Conservation (phyloP, 805 yeast species). For the Yarrowia divulgata region DNA sequence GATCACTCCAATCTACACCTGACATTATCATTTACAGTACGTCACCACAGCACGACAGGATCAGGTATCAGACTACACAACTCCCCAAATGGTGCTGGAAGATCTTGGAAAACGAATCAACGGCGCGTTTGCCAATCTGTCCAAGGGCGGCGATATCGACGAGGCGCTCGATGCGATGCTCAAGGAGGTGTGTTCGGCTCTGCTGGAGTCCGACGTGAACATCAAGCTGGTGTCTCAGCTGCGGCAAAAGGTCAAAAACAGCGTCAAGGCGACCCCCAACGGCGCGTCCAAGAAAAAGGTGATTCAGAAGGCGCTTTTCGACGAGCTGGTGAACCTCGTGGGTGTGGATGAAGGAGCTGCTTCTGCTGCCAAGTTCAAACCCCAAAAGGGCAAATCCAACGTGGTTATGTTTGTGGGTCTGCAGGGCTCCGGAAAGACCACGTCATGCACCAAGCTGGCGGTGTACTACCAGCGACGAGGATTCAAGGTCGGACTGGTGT, state of each 20-base stretch:
- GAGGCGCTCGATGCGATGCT: conserved; percentile 76
- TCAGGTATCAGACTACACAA: not conserved
- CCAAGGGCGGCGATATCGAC: conserved; percentile 62
- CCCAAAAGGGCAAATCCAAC: conserved; percentile 78
- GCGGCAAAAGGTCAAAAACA: conserved; percentile 71
- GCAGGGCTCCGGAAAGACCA: conserved; percentile 99
- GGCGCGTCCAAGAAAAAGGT: conserved; percentile 71
- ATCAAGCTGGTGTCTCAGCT: conserved; percentile 79
- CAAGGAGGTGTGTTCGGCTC: conserved; percentile 88
- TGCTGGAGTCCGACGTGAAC: conserved; percentile 93
- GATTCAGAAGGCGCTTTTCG: conserved; percentile 90
- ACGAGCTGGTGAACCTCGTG: conserved; percentile 85
- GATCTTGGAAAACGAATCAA: conserved; percentile 81
- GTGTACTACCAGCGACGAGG: conserved; percentile 93
- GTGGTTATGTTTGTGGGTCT: conserved; percentile 97
- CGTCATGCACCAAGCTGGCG: conserved; percentile 95
- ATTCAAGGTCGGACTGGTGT: conserved; percentile 91
- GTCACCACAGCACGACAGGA: not conserved
- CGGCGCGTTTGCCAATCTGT: conserved; percentile 70
- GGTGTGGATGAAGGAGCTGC: conserved; percentile 59
- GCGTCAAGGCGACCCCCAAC: conserved; percentile 62
- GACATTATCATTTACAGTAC: not conserved
- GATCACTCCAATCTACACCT: not conserved
- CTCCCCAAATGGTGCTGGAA: conserved; percentile 68
- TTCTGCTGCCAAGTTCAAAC: conserved; percentile 66